These are phyloP conservation scores for Cercophora newfieldiana DNA, from an alignment of 495 filamentous ascomycete species.

Conservation along the genomic window DNA sequence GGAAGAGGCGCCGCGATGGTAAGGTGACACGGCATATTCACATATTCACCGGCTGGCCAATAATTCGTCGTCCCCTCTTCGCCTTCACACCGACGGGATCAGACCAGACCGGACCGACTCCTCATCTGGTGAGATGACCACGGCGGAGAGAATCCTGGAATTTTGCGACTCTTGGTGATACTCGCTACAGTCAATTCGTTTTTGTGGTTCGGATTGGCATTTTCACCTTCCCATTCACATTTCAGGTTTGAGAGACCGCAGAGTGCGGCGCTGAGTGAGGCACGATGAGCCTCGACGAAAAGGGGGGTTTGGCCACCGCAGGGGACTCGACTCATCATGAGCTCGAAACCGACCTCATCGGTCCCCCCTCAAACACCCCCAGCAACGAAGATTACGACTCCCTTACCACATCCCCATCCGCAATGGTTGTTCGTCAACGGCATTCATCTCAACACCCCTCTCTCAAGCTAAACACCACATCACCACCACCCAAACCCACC, in stretches of 20 bases:
- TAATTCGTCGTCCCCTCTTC: neutral
- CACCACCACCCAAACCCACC: neutral
- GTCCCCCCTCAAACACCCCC: neutral
- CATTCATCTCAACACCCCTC: neutral
- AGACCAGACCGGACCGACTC: neutral
- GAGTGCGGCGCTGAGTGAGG: too few relatives aligned
- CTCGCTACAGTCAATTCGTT: neutral
- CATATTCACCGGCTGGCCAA: neutral
- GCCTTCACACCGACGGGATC: neutral
- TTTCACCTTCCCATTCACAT: too few relatives aligned
- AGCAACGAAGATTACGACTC: conserved; percentile 23
- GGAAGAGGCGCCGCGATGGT: neutral
- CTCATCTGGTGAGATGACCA: neutral
- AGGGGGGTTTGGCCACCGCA: neutral
- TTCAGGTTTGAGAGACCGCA: neutral
- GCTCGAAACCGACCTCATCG: neutral
- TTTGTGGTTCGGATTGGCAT: neutral
- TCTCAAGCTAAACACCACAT: neutral
- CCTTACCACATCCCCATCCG: neutral
- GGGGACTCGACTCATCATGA: neutral
- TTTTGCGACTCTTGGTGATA: neutral
- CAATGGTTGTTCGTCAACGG: neutral
- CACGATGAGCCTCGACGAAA: neutral
- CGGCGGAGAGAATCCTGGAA: neutral
- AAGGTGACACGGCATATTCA: neutral